phyloP scores from a whole-genome alignment of 1,284 basidiomycete genomes.

The Irpex lacteus region DNA sequence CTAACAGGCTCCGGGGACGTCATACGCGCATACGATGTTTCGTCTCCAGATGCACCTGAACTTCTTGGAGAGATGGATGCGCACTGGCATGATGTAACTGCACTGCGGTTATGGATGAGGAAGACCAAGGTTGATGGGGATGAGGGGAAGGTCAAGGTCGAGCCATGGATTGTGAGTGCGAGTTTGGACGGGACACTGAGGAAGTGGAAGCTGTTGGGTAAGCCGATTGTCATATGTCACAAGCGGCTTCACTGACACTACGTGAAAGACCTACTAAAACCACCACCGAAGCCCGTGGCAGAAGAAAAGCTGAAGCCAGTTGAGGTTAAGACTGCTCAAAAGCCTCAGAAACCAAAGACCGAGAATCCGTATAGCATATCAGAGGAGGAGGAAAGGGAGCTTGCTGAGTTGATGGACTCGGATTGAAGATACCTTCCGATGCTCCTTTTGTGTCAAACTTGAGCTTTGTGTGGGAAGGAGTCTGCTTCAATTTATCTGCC shows the following conservation, averaged over 20 bases:
- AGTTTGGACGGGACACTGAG: conserved; percentile 85
- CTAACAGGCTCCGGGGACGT: conserved; percentile 82
- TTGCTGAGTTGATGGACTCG: background rate
- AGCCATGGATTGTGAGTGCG: conserved; percentile 79
- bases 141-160: conserved; percentile 40
- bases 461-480: no score
- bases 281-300: conserved; percentile 36
- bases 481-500: no score
- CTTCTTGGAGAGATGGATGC: conserved; percentile 70
- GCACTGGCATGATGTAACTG: conserved; percentile 86
- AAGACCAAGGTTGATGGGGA: conserved; percentile 32
- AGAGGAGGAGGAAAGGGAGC: background rate
- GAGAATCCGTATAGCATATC: background rate
- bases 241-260: background rate
- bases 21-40: conserved; percentile 72
- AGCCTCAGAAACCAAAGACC: background rate
- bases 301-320: conserved; percentile 22
- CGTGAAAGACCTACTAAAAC: conserved; percentile 28
- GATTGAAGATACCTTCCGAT: background rate
- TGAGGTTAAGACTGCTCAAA: conserved; percentile 3
- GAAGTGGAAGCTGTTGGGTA: conserved; percentile 77
- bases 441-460: no score
- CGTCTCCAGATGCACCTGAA: conserved; percentile 60
- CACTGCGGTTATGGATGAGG: conserved; percentile 69
- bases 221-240: conserved; percentile 21